These are phyloP conservation scores for Aspergillus arachidicola DNA, from an alignment of 2,329 filamentous ascomycete genomes.

Conservation along the genomic window DNA sequence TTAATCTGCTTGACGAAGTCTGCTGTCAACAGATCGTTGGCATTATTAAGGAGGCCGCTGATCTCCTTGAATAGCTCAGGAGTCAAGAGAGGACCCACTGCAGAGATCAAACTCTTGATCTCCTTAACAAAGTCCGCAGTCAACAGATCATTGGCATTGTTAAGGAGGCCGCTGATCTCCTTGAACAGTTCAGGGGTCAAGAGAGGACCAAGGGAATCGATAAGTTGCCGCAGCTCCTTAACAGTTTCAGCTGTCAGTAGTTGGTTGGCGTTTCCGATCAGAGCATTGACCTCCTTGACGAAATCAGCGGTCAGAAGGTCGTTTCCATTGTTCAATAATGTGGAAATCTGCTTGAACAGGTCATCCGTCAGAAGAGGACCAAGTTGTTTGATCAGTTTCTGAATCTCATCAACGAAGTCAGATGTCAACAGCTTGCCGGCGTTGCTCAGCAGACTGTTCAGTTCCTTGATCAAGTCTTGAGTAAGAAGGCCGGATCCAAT, in stretches of 20 bases:
- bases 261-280: slow-evolving; percentile 32
- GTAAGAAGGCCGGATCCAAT: slow-evolving; percentile 28
- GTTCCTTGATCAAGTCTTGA: slow-evolving; percentile 27
- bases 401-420: slow-evolving; percentile 28
- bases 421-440: slow-evolving; percentile 22
- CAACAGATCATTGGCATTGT: slow-evolving; percentile 33
- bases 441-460: slow-evolving; percentile 24
- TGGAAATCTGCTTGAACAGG: slow-evolving; percentile 19
- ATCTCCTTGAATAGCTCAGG: slow-evolving; percentile 24
- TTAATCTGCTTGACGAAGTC: slow-evolving; percentile 32
- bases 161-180: slow-evolving; percentile 21
- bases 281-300: slow-evolving; percentile 33
- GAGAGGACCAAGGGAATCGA: slow-evolving; percentile 29
- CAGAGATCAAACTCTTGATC: slow-evolving; percentile 23
- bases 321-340: slow-evolving; percentile 22
- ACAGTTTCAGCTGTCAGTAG: slow-evolving; percentile 30
- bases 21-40: slow-evolving; percentile 34
- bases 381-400: slow-evolving; percentile 23
- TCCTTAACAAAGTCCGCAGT: slow-evolving; percentile 33
- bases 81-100: slow-evolving; percentile 21
- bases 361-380: slow-evolving; percentile 20
- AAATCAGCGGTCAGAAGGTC: slow-evolving; percentile 23
- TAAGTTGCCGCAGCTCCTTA: slow-evolving; percentile 29
- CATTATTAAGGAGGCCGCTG: slow-evolving; percentile 23
- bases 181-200: slow-evolving; percentile 30